Base-by-base conservation (phyloP, 257 asterid genomes). In the Solanum boliviense region DNA sequence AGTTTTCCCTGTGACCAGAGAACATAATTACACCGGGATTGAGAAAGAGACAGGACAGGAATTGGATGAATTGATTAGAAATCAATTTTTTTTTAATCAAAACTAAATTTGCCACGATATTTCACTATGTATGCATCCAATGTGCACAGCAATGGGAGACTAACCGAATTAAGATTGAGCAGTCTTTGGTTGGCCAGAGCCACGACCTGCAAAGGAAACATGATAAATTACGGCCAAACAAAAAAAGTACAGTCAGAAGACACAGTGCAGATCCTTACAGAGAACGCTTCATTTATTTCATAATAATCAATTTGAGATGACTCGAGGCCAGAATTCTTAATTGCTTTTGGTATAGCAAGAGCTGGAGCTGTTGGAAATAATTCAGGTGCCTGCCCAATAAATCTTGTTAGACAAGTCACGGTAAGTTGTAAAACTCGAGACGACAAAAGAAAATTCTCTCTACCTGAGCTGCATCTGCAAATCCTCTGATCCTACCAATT, bases 391-490 rank as follows among this genome's bases (percentile, higher is more conserved):
- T 95, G 94, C 90, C 83, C 89, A 92, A 91, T 56, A 73, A 88
- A 88, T 86, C 86, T 25, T 41, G 85, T 90, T 85, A 87, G 79
- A 85, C 88, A 18, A 90, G 70, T 70, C 27, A 48, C 11, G 34
- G 65, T 27, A 70, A 36, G 18, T 58, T 46, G 83, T 76, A 46
- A 86, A 84, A 85, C 23, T 25, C 72, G 84, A 87, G 65, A 32
- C 25, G 44, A 83, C 84, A 72, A 13, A 85, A 27, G 52, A 20
- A 11, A 74, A 44, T 44, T 44, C 86, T 83, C 67, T 46, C 52
- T 88, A 96, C 99, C 98, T 94, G 98, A 88, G 99, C 99, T 67
- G 98, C 98, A 88, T 96, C 99, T 39, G 99, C 98, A 91, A 84
- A 94, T 89, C 98, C 99, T 91, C 94, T 92, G 89, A 96, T 93